Evolutionary conservation across 1,139 yeast genomes (phyloP).

Genomic region (Candida tetrigidarum): DNA sequence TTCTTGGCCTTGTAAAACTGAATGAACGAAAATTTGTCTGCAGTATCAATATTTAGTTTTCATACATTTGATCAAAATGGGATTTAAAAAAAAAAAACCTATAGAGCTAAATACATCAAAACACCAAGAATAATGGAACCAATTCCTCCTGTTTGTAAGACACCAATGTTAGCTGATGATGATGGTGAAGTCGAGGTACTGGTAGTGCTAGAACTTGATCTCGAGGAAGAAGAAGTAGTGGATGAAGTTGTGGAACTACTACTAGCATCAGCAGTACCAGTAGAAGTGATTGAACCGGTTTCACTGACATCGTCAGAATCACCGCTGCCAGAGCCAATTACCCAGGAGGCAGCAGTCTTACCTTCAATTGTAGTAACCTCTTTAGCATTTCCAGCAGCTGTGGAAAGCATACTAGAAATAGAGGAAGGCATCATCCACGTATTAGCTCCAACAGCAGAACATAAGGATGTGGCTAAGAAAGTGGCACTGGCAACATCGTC

Average conservation of each 20-base stretch:
- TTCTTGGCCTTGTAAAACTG: too few species aligned
- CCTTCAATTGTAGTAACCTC: slow-evolving; percentile 19
- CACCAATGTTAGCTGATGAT: slow-evolving; percentile 11
- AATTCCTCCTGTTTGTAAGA: slow-evolving; percentile 17
- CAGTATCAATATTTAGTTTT: not conserved
- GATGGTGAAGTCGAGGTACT: slow-evolving; percentile 12
- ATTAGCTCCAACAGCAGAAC: slow-evolving; percentile 47
- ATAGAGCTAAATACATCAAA: slow-evolving; percentile 12
- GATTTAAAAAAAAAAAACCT: not conserved
- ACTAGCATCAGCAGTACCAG: slow-evolving; percentile 4
- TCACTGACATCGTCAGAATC: slow-evolving; percentile 15
- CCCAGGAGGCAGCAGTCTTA: slow-evolving; percentile 17
- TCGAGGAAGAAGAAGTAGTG: slow-evolving; percentile 13
- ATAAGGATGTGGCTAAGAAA: slow-evolving; percentile 41
- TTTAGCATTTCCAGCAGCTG: slow-evolving; percentile 29
- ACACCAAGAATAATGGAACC: slow-evolving; percentile 15
- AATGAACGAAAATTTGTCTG: too few species aligned
- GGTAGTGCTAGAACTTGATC: slow-evolving; percentile 11
- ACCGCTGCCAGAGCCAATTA: slow-evolving; percentile 19
- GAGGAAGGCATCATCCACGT: slow-evolving; percentile 44
- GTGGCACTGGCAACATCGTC: slow-evolving; percentile 42
- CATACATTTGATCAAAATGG: too few species aligned
- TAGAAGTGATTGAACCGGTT: not conserved
- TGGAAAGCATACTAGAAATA: slow-evolving; percentile 31
- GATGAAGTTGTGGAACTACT: too few species aligned